phyloP scores from a whole-genome alignment of 2,329 filamentous ascomycete genomes.

The Cladosporium sp. region DNA sequence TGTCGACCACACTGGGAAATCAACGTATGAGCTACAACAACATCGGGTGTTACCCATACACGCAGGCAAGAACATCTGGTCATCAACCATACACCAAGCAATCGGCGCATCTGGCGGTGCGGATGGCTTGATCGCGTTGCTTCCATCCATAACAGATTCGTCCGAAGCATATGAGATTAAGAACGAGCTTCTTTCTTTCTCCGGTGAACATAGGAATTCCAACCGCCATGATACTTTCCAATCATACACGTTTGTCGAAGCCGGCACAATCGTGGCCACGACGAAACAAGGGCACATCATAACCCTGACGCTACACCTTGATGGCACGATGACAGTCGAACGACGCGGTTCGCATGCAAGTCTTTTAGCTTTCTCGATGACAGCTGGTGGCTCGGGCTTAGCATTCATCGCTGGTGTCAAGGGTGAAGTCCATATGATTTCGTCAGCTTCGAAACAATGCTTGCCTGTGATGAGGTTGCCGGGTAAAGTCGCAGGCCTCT shows the following conservation, averaged over 20 bases:
- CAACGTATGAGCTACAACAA: neutral
- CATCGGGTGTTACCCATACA: constrained; percentile 58
- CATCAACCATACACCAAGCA: constrained; percentile 30
- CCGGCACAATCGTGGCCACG: constrained; percentile 53
- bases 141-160: constrained; percentile 13
- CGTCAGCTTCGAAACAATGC: neutral
- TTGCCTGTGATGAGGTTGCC: constrained; percentile 13
- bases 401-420: neutral
- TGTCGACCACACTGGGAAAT: neutral
- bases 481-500: constrained; percentile 41
- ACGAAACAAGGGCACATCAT: constrained; percentile 57
- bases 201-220: too few species aligned
- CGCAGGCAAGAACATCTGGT: constrained; percentile 88
- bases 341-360: constrained; percentile 18
- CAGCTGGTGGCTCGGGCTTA: constrained; percentile 20
- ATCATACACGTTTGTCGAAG: constrained; percentile 60
- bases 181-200: neutral
- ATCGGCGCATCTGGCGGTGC: constrained; percentile 69
- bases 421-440: neutral
- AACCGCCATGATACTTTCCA: constrained; percentile 28
- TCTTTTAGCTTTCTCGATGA: constrained; percentile 47
- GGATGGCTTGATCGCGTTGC: constrained; percentile 61
- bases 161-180: neutral
- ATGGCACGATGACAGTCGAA: constrained; percentile 26
- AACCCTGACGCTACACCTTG: constrained; percentile 27